Evolutionary conservation across 176 grass and related monocot species (phyloP), one percentile per base, ranked within the genome.

Genomic region (Rhynchospora breviuscula): DNA sequence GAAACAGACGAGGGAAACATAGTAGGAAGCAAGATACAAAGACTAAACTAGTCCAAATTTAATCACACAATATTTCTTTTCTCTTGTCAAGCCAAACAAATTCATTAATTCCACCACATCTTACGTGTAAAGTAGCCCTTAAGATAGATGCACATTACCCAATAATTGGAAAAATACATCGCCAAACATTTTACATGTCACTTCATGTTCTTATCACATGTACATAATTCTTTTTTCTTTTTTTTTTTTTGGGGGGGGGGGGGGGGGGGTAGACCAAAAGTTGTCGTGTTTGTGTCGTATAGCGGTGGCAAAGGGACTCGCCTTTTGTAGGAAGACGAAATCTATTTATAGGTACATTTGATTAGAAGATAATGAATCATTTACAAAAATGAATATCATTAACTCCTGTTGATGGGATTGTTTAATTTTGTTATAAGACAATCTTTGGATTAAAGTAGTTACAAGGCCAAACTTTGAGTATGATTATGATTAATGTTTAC

Each of bases 81-180:
- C 45, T 51, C 43, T 5, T 66, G 67, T 82, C 40, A 67, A 67
- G 19, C 80, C 80, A 54, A 82, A 82, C 40, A 82, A 12, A 5
- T 82, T 67, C 63, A 65, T 82, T 52, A 82, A 82, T 17, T 14
- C 22, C 60, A 29, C 18, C 45, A 14, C 40, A 51, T 65, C 73
- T 65, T 65, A 82, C 22, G 57, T 85, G 84, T 85, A 85, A 78
- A 78, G 69, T 31, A 56, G 33, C 60, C 60, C 54, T 18, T 75
- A 64, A 48, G 84, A 79, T 78, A 79, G 71, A 56, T 31, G 48
- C 68, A 40, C 71, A 77, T 47, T 57, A 54, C 45, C 47, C 35
- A 85, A 73, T 62, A 61, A 49, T 75, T 33, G 59, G 51, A 54
- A n/a, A 72, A 72, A 5, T 53, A 48, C 22, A 56, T 22, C 54